Percentiles rank a stretch among this genome's conserved stretches.
phyloP scores from a whole-genome alignment of 305 asterid genomes.

The Plantago coronopus region DNA sequence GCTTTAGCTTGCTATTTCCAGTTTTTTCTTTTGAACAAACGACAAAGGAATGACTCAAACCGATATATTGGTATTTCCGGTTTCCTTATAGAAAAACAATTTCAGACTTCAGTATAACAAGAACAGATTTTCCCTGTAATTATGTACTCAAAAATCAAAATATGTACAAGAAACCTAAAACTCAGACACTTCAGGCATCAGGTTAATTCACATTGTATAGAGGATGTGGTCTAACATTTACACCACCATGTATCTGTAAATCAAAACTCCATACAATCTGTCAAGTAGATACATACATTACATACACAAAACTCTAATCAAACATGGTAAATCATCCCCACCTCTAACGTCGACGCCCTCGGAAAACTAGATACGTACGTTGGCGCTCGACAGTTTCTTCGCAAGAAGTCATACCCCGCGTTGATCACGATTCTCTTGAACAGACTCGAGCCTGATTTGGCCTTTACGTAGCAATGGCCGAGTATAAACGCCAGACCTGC shows the following conservation, averaged over 20 bases:
- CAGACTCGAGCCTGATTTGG: constrained; percentile 69
- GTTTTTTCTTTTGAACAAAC: too few relatives aligned
- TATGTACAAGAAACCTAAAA: constrained; percentile 1
- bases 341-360: constrained; percentile 81
- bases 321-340: constrained; percentile 85
- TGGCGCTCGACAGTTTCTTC: constrained; percentile 72
- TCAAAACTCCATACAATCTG: constrained; percentile 5
- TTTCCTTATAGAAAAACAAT: too few relatives aligned
- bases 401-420: constrained; percentile 67
- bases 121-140: too few relatives aligned
- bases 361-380: constrained; percentile 75
- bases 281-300: not conserved
- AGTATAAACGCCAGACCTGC: constrained; percentile 84
- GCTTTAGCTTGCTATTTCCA: too few relatives aligned
- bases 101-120: too few relatives aligned
- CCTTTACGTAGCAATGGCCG: constrained; percentile 72
- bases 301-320: constrained; percentile 24
- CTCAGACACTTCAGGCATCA: constrained; percentile 11
- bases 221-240: constrained; percentile 28
- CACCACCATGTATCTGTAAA: constrained; percentile 18
- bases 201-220: constrained; percentile 23
- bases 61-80: too few relatives aligned
- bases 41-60: too few relatives aligned
- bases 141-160: not conserved
- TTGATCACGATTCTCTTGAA: constrained; percentile 60